Base-by-base conservation (phyloP, 2,329 filamentous ascomycete species). In the Colletotrichum tanaceti region DNA sequence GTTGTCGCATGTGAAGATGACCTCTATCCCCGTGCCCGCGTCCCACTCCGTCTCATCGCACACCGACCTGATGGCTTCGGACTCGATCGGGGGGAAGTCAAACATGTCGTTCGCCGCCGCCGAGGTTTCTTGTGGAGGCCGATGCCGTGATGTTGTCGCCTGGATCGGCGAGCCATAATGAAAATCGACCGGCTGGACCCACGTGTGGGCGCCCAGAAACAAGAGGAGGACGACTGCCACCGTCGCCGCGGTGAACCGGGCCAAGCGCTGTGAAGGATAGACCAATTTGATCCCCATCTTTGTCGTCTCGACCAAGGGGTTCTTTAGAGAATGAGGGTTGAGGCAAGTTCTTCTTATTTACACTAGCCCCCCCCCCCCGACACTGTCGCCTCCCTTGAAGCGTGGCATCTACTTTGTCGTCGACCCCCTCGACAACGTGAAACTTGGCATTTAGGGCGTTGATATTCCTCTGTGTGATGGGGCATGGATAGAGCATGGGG, bases 1-100 rank as follows among this genome's bases (percentile, higher is more conserved):
- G 16, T 77, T 78, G 57, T 81, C 78, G 71, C 80, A 81, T 20
- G 75, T 80, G 59, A 81, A 82, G 1, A 81, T 70, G 9, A 82
- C 32, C 22, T 71, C 68, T 13, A 63, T 49, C 20, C n/a, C 39
- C 20, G 28, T 54, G 4, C 32, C n/a, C 5, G 65, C 20, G 46
- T 75, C 73, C 74, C 74, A 76, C 44, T 73, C 49, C 41, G 72
- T 73, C 5, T 58, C 60, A 1, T 50, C 53, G 59, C 75, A 76
- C 32, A 22, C 20, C 24, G 47, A 50, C 22, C 32, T 50, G 14
- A 50, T 50, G 22, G 22, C 11, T 50, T 50, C 47, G 13, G 47
- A 50, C 22, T 50, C 22, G 22, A 50, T 28, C 22, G 47, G 47
- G 22, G 47, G 13, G 32, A 28, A 50, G 47, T 50, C 47, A 22